Evolutionary conservation across 768 basidiomycete genomes (phyloP).

Genomic region (Ramaria sp.): DNA sequence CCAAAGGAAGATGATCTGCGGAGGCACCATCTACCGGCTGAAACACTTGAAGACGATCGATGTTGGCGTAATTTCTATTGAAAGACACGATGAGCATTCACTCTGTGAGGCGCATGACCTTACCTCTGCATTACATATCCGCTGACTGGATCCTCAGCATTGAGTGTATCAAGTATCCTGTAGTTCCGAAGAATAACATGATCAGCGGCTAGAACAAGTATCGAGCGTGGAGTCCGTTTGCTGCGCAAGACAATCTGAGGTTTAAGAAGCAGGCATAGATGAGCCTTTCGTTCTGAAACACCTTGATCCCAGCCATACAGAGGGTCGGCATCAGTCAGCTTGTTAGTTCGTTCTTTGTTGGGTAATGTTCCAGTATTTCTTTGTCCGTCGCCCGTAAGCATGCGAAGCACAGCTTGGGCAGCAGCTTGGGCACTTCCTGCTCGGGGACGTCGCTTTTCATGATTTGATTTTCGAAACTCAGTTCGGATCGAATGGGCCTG

Average conservation of each 20-base stretch:
- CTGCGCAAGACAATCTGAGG: slow-evolving; percentile 80
- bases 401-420: slow-evolving; percentile 52
- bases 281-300: slow-evolving; percentile 54
- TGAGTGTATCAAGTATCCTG: slow-evolving; percentile 68
- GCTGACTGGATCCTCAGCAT: slow-evolving; percentile 73
- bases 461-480: slow-evolving; percentile 14
- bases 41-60: slow-evolving; percentile 82
- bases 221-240: slow-evolving; percentile 40
- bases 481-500: slow-evolving; percentile 40
- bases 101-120: slow-evolving; percentile 12
- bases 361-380: slow-evolving; percentile 28
- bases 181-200: slow-evolving; percentile 72
- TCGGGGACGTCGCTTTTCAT: slow-evolving; percentile 23
- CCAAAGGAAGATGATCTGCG: slow-evolving; percentile 53
- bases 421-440: slow-evolving; percentile 45
- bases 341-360: slow-evolving; percentile 17
- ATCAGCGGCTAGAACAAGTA: slow-evolving; percentile 66
- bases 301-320: slow-evolving; percentile 65
- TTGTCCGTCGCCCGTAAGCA: slow-evolving; percentile 39
- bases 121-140: slow-evolving; percentile 81
- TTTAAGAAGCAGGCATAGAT: slow-evolving; percentile 81
- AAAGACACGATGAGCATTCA: neutral
- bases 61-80: slow-evolving; percentile 60
- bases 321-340: slow-evolving; percentile 34
- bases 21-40: slow-evolving; percentile 38